phyloP scores from a whole-genome alignment of 208 protist genomes.

The Porcisia deanei region DNA sequence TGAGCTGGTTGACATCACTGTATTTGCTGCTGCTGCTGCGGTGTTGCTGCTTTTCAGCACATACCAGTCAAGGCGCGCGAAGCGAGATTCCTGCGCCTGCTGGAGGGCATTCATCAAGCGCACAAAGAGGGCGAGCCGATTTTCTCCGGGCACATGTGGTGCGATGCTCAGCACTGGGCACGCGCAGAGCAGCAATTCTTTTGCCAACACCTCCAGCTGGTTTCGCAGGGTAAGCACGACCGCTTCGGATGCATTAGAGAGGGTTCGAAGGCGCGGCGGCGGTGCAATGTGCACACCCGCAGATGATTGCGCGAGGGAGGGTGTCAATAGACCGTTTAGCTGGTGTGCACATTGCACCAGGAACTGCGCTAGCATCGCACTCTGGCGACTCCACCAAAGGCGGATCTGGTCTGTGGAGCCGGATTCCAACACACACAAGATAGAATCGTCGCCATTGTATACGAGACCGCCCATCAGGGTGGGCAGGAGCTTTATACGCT shows the following conservation, averaged over 20 bases:
- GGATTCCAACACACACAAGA: conserved; percentile 7
- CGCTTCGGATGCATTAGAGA: neutral
- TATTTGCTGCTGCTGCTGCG: neutral
- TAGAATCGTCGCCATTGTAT: conserved; percentile 17
- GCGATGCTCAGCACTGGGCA: neutral
- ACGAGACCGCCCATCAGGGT: conserved; percentile 7
- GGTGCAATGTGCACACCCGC: neutral
- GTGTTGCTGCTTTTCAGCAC: conserved; percentile 8
- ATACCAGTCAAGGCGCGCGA: conserved; percentile 17
- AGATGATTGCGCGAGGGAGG: neutral
- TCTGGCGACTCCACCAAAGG: conserved; percentile 26
- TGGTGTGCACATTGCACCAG: conserved; percentile 13
- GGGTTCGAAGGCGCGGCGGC: neutral
- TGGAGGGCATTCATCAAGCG: conserved; percentile 15
- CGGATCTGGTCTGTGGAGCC: conserved; percentile 2
- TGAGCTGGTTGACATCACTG: conserved; percentile 1
- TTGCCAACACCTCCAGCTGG: conserved; percentile 7
- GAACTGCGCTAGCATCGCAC: conserved; percentile 19
- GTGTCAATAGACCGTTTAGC: neutral
- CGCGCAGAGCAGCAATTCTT: neutral
- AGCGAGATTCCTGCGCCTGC: conserved; percentile 3
- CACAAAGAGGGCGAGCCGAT: neutral
- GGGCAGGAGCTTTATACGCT: conserved; percentile 30
- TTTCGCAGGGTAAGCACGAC: conserved; percentile 2
- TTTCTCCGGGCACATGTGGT: neutral